A percentile compares a stretch with the other conserved stretches of the same genome.
Evolutionary conservation across 768 basidiomycete species (phyloP).

Genomic region (Gloeostereum incarnatum): DNA sequence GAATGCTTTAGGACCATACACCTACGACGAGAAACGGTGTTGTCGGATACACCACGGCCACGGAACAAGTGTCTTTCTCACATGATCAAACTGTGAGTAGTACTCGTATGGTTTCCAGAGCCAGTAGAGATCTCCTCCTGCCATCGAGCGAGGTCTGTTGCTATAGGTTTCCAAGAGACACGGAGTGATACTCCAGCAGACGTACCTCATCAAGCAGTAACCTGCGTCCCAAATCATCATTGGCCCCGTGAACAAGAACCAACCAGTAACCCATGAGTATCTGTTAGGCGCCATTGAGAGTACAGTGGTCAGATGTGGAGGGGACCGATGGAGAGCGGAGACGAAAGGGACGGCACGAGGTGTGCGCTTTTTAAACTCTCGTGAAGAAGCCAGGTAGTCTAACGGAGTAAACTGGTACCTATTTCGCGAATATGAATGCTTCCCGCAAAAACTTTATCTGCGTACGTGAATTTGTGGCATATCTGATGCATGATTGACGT

Average conservation of each 20-base stretch:
- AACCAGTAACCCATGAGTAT: slow-evolving; percentile 38
- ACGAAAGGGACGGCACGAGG: no score
- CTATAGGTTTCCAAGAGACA: slow-evolving; percentile 16
- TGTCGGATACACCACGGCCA: neutral
- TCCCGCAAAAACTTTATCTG: no score
- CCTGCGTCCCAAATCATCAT: slow-evolving; percentile 66
- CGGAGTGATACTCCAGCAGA: slow-evolving; percentile 24
- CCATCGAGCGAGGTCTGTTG: slow-evolving; percentile 30
- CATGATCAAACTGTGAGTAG: slow-evolving; percentile 46
- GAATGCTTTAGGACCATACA: slow-evolving; percentile 63
- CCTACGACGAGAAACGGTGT: slow-evolving; percentile 21
- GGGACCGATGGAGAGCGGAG: no score
- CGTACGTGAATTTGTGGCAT: no score
- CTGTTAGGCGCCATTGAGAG: slow-evolving; percentile 20
- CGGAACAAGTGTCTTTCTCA: slow-evolving; percentile 10
- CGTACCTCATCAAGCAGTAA: slow-evolving; percentile 22
- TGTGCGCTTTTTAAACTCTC: no score
- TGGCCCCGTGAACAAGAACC: slow-evolving; percentile 50
- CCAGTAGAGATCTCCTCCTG: slow-evolving; percentile 76
- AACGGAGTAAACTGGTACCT: no score
- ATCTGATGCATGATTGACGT: no score
- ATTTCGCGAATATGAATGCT: no score
- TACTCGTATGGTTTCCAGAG: slow-evolving; percentile 69
- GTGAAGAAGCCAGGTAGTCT: no score
- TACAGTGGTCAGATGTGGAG: neutral